Conservation (phyloP, 1,139 yeast genomes). For the Spathaspora sp. region DNA sequence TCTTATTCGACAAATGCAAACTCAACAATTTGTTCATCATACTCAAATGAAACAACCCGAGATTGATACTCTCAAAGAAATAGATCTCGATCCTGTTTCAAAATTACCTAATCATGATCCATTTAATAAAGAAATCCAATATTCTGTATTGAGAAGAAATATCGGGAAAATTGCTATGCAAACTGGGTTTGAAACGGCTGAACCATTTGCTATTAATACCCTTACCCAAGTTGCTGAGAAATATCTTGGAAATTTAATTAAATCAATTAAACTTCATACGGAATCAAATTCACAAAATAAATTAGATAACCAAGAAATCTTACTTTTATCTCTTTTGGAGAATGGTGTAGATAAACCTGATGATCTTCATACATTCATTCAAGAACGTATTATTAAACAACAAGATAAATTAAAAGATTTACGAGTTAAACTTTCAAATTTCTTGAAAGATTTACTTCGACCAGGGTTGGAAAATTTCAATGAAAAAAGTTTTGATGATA, state of each 20-base stretch:
- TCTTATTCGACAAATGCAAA: slow-evolving; percentile 87
- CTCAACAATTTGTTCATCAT: slow-evolving; percentile 72
- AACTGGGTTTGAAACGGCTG: slow-evolving; percentile 87
- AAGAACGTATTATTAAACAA: slow-evolving; percentile 72
- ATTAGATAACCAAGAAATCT: slow-evolving; percentile 43
- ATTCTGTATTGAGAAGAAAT: slow-evolving; percentile 64
- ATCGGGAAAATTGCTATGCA: slow-evolving; percentile 86
- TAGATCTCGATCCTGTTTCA: slow-evolving; percentile 78
- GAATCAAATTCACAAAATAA: slow-evolving; percentile 61
- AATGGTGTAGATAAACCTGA: slow-evolving; percentile 86
- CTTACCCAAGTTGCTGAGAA: slow-evolving; percentile 83
- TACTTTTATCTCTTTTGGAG: slow-evolving; percentile 68
- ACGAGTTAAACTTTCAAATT: slow-evolving; percentile 63
- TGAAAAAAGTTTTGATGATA: slow-evolving; percentile 81
- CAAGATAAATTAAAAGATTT: slow-evolving; percentile 68
- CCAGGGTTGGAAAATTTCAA: slow-evolving; percentile 77
- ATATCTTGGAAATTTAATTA: slow-evolving; percentile 72
- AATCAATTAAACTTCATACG: slow-evolving; percentile 65
- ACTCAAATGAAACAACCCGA: slow-evolving; percentile 73
- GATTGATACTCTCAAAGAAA: slow-evolving; percentile 58
- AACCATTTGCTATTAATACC: slow-evolving; percentile 74
- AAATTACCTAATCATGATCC: slow-evolving; percentile 68
- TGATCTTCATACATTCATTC: slow-evolving; percentile 69
- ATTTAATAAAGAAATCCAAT: slow-evolving; percentile 57
- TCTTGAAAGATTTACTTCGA: slow-evolving; percentile 76